Base-by-base conservation (phyloP, 2,329 filamentous ascomycete genomes). In the Phoma sp. region DNA sequence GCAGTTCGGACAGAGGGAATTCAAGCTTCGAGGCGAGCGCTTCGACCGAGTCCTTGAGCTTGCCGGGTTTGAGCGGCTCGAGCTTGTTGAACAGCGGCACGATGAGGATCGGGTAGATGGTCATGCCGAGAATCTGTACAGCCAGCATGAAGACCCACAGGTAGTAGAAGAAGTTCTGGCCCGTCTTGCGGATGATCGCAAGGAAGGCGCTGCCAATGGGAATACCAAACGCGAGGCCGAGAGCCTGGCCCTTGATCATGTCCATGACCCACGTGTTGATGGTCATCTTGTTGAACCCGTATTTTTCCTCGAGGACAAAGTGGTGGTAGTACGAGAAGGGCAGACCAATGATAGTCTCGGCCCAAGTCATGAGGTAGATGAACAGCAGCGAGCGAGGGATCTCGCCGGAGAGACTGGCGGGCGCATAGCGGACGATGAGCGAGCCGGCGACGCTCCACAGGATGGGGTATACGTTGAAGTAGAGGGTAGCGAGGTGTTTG, bases 221-320 rank as follows among this genome's bases (percentile, higher is more conserved):
- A 45, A 92, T 87, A 56, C 91, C 89, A 54, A 99, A 84, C 40
- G 86, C 87, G 63, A 96, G 83, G 45, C 88, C 86, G 54, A 99
- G 84, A 65, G 91, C 83, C 75, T 96, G 92, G 26, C 89, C 87
- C 83, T 99, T 99, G 79, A 98, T 76, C 80, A 96, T 87, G 74
- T 99, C 95, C 67, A 86, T 90, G 47, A 97, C 73, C 83, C 93
- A 99, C 25, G 98, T 83, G 75, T 87, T 87, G 49, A 92, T 80
- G 0, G 95, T 98, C 82, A 96, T 92, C 81, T 99, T 99, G 79
- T 99, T 99, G 85, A 99, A 99, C 42, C 95, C 95, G 68, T 96
- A 99, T 73, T 92, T 90, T 78, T 97, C 93, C 77, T 99, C 95
- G 50, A 99, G 82, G 40, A 98, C 91, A 71, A 99, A 99, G 11